Evolutionary conservation across 371 early-diverging fungal species (phyloP), one percentile per base, ranked within the genome.

Genomic region (Dinochytrium kinnereticum): DNA sequence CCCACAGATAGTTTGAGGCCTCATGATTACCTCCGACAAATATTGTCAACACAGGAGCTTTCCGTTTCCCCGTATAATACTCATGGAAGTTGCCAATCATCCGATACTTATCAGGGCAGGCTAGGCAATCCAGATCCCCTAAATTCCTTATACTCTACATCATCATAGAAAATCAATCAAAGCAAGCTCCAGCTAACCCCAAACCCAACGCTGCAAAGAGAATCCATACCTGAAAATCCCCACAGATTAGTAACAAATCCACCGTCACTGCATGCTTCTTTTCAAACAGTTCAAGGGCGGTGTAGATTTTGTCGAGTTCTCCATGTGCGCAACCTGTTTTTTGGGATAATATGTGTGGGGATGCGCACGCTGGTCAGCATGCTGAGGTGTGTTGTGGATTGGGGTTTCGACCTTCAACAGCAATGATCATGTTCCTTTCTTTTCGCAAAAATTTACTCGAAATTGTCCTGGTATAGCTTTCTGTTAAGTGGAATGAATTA

Each of bases 1-100:
- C 98, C 88, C 92, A 92, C 38, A 97, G 79, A 76, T 96, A 95
- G 75, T 91, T 93, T 40, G 92, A 91, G 0, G 97, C 94, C 83
- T 99, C 99, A 76, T 99, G 99, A 80, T 99, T 99, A 21, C 99
- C 99, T 2, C 99, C 99, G 70, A 99, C 90, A 78, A 98, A 95
- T 0, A 99, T 73, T 1, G 98, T 98, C 0, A 92, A 93, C 49
- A 91, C 81, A 0, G 96, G 97, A 33, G 96, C 95, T 28, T 69
- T 80, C 37, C 80, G 83, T 70, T 88, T 82, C n/a, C 96, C 96
- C 2, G 90, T 88, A 82, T 98, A 98, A 72, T 98, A 99, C 64
- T 95, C 85, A 87, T 92, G 86, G 81, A 99, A 99, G 3, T 85
- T 87, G 13, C 97, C 98, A 19, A 98, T 51, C 24, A 81, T 76